A percentile compares a stretch with the other conserved stretches of the same genome.
Conservation (phyloP, 1,139 yeast species). For the Geotrichum candidum region DNA sequence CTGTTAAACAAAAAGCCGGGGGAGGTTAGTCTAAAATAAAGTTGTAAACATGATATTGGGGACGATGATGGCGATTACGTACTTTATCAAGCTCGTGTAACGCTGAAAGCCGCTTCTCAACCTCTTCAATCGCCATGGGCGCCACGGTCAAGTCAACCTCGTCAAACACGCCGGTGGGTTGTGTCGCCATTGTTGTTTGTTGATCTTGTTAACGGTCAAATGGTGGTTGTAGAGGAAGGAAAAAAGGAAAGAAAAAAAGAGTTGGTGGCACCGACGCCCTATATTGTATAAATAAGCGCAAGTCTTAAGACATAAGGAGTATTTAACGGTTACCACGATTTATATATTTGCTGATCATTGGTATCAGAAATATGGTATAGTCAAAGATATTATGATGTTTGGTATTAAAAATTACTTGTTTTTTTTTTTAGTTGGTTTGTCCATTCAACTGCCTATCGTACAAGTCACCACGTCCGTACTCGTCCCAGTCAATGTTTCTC, state of each 20-base stretch:
- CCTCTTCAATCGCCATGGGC: slow-evolving; percentile 33
- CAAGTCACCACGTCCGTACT: neutral
- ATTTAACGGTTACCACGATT: neutral
- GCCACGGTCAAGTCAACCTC: slow-evolving; percentile 26
- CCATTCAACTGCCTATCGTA: neutral
- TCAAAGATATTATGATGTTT: too few relatives aligned
- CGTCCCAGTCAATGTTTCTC: neutral
- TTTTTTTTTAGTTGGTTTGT: neutral
- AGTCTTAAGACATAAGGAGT: neutral
- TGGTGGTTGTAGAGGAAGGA: neutral
- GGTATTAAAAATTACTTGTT: too few relatives aligned
- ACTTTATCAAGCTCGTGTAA: slow-evolving; percentile 37
- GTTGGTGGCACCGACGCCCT: neutral
- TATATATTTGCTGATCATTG: too few relatives aligned
- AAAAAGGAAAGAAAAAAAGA: neutral
- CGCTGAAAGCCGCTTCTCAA: slow-evolving; percentile 36
- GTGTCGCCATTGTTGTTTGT: neutral
- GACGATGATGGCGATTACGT: slow-evolving; percentile 13
- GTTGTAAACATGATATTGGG: neutral
- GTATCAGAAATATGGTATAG: too few relatives aligned
- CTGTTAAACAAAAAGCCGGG: slow-evolving; percentile 9
- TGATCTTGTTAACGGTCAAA: neutral
- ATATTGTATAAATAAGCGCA: neutral
- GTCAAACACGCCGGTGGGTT: slow-evolving; percentile 20
- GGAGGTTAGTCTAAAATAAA: neutral